Base-by-base conservation (phyloP, 345 rosid genomes). In the Euphorbia peplus region DNA sequence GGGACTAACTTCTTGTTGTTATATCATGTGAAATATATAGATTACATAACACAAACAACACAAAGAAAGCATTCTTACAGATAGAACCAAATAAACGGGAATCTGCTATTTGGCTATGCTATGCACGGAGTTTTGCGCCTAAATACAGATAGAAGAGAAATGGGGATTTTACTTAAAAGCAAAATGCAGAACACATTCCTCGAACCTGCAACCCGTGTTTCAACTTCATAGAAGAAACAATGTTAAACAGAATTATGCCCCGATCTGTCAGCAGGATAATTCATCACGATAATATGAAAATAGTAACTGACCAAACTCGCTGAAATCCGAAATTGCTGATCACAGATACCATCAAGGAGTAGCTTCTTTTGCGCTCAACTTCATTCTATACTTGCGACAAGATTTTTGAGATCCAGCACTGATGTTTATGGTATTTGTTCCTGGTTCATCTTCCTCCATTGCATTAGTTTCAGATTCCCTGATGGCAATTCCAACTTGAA, bases 311-410 rank as follows among this genome's bases (percentile, higher is more conserved):
- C 54, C 15, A 12, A 44, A 10, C 50, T 12, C 14, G 50, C 50
- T 44, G 50, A 44, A 44, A 44, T 2, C 37, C 6, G 39, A 55
- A 42, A 10, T 39, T 52, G 56, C 56, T 52, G 26, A 8, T 52
- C 6, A 53, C 35, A 3, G 42, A n/a, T 3, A 70, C 53, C 59
- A 73, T 76, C 75, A 85, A 41, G 73, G 63, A 59, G 76, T 81
- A 48, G 73, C 61, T 57, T 81, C 85, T 64, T 80, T 85, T 59
- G 73, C 57, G 64, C 76, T 74, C 60, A 42, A 67, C 61, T 74
- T 80, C 67, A 68, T 74, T 42, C 88, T 78, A 64, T 84, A 88
- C 30, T 68, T 81, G 70, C 86, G 87, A 54, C 65, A 65, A 1
- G 73, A 66, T 62, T 76, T 83, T 5, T 64, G 70, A 37, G 66